Evolutionary conservation across 163 green algal species (phyloP).

Genomic region (Chlamydomonas reinhardtii): DNA sequence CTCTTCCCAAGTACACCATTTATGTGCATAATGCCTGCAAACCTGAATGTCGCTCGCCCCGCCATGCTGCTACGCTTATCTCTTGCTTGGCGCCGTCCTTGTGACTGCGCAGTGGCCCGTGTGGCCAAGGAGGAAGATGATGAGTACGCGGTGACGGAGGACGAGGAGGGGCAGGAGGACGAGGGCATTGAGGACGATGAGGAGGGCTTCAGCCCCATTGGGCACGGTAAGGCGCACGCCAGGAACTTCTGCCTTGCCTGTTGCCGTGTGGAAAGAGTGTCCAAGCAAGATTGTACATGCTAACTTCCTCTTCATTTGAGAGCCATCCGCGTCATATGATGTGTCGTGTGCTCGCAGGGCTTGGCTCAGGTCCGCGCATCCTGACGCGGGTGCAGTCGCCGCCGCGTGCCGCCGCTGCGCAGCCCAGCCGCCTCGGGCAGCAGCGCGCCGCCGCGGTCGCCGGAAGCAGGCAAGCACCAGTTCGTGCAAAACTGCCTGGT

Average conservation of each 20-base stretch:
- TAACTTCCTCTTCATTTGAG: no score
- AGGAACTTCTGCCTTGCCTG: no score
- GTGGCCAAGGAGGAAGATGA: constrained; percentile 10
- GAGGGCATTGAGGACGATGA: constrained; percentile 39
- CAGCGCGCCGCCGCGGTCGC: neutral
- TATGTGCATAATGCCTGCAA: no score
- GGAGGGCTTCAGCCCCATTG: constrained; percentile 14
- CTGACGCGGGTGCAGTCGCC: neutral
- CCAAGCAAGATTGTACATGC: no score
- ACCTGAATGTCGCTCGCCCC: no score
- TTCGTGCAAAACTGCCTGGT: no score
- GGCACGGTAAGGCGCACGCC: neutral
- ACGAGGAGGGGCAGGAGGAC: constrained; percentile 50
- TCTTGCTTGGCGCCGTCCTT: no score
- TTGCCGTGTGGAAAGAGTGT: no score
- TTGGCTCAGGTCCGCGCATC: neutral
- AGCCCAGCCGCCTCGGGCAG: constrained; percentile 16
- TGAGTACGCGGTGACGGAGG: constrained; percentile 53
- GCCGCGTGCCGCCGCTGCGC: neutral
- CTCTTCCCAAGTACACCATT: no score
- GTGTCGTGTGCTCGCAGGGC: no score
- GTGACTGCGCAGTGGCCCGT: neutral
- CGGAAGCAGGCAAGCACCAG: neutral
- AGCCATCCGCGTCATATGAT: no score
- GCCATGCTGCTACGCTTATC: no score